These are phyloP conservation scores for Penicillium rolfsii DNA, from an alignment of 2,329 filamentous ascomycete genomes.

Conservation along the genomic window DNA sequence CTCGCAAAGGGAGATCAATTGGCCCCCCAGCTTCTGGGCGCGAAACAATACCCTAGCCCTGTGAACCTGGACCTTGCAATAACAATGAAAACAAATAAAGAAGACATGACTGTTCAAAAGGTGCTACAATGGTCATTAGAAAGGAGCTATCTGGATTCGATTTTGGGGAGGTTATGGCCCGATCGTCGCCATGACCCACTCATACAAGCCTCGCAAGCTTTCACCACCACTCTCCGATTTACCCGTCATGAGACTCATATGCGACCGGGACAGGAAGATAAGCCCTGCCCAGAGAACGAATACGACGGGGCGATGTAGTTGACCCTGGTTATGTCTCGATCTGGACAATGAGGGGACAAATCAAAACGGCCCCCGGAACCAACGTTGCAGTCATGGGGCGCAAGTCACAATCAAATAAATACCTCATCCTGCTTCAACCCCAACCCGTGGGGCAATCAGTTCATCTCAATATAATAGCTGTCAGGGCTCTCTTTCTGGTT, in stretches of 20 bases:
- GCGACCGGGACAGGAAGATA: neutral
- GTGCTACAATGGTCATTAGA: no score
- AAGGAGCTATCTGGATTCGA: no score
- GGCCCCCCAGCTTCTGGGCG: no score
- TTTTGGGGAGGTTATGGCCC: no score
- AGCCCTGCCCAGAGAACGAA: neutral
- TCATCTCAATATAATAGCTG: neutral
- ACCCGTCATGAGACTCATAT: neutral
- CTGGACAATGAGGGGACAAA: constrained; percentile 4
- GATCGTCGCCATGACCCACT: neutral
- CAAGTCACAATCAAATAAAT: constrained; percentile 1
- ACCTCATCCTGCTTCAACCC: neutral
- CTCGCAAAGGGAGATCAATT: no score
- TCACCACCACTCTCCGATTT: constrained; percentile 2
- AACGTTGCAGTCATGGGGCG: constrained; percentile 4
- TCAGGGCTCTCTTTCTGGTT: neutral
- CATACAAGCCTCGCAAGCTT: neutral
- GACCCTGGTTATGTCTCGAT: neutral
- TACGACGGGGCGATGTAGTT: neutral
- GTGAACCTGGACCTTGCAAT: no score
- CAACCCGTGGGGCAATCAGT: neutral
- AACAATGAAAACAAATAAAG: no score
- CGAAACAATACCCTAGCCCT: no score
- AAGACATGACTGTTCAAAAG: no score
- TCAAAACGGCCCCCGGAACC: constrained; percentile 1